These are phyloP conservation scores for Vinca minor DNA, from an alignment of 257 asterid genomes.

Conservation along the genomic window DNA sequence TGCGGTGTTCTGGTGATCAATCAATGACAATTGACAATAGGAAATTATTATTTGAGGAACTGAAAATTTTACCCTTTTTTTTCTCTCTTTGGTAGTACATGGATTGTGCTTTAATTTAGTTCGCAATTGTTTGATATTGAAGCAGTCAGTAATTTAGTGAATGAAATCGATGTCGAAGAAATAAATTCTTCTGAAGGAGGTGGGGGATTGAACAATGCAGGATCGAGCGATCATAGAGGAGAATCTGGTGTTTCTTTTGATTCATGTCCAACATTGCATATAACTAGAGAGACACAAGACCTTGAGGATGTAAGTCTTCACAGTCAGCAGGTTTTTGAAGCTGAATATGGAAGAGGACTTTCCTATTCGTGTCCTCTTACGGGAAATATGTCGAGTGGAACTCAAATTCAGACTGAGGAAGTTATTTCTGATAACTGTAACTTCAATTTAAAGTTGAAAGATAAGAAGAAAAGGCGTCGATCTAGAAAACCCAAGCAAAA, in stretches of 20 bases:
- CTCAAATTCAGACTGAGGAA: slow-evolving; percentile 13
- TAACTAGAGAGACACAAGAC: no score
- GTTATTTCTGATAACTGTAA: slow-evolving; percentile 8
- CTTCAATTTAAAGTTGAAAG: not conserved
- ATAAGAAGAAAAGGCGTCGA: slow-evolving; percentile 46
- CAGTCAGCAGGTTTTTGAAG: no score
- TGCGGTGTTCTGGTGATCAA: not conserved
- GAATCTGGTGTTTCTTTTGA: slow-evolving; percentile 13
- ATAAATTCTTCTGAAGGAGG: slow-evolving; percentile 11
- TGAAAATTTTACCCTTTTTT: no score
- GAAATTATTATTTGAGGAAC: no score
- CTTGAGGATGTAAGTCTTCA: no score
- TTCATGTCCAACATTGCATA: slow-evolving; percentile 21
- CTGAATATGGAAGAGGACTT: no score
- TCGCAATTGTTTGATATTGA: not conserved
- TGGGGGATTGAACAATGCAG: slow-evolving; percentile 5
- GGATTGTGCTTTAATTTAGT: no score
- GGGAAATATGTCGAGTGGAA: slow-evolving; percentile 4
- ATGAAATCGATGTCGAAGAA: slow-evolving; percentile 12
- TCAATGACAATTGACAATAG: not conserved
- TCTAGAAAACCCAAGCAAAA: slow-evolving; percentile 40
- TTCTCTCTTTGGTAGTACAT: no score
- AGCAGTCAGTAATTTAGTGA: slow-evolving; percentile 19
- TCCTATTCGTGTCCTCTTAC: no score
- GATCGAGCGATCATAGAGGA: slow-evolving; percentile 10